These are phyloP conservation scores for Scedosporium dehoogii DNA, from an alignment of 2,329 filamentous ascomycete genomes.

Conservation along the genomic window DNA sequence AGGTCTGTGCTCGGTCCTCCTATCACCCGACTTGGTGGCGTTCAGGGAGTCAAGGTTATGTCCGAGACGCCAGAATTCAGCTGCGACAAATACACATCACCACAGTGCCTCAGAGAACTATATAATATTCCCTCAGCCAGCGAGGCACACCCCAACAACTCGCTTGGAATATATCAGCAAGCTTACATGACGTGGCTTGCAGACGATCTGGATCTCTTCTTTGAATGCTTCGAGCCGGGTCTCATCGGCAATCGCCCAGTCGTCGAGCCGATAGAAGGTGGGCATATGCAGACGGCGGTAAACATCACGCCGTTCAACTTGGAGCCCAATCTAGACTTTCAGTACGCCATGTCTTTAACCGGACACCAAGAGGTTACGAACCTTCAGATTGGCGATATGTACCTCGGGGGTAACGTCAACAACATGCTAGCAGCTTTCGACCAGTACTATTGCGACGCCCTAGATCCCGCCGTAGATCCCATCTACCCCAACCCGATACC, in stretches of 20 bases:
- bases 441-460: background rate
- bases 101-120: background rate
- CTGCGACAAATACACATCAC: background rate
- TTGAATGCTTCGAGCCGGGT: background rate
- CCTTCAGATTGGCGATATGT: background rate
- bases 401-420: background rate
- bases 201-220: background rate
- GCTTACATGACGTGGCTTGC: background rate
- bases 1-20: background rate
- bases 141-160: background rate
- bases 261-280: background rate
- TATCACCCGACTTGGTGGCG: background rate
- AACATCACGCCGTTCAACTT: background rate
- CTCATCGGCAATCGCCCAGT: background rate
- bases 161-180: background rate
- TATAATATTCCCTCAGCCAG: background rate
- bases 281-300: background rate
- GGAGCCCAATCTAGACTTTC: background rate
- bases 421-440: background rate
- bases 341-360: background rate
- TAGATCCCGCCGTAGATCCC: conserved; percentile 25
- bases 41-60: background rate
- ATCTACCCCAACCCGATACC: conserved; percentile 36
- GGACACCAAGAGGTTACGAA: background rate
- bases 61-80: background rate